Conservation (phyloP, 352 stramenopile species). For the Phytopythium delawarense region DNA sequence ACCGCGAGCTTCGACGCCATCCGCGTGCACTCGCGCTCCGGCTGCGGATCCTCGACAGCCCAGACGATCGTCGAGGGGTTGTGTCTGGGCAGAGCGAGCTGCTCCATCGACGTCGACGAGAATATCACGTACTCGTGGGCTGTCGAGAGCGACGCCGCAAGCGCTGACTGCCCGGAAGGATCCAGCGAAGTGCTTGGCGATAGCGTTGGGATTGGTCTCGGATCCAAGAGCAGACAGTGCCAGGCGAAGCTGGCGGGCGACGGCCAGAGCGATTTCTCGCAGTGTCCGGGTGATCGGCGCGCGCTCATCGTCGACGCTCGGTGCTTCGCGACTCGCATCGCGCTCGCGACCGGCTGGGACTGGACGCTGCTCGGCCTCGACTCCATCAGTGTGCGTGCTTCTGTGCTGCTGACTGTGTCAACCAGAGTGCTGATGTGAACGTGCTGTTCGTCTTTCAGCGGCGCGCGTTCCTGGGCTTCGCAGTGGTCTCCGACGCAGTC, state of each 20-base stretch:
- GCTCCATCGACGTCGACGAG: conserved; percentile 62
- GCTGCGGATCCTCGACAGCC: conserved; percentile 38
- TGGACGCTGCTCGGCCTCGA: conserved; percentile 80
- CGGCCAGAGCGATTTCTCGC: conserved; percentile 39
- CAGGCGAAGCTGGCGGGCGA: conserved; percentile 40
- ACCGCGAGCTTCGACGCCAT: conserved; percentile 48
- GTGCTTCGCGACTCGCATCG: conserved; percentile 77
- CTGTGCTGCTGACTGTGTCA: not conserved
- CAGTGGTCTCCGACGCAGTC: conserved; percentile 64
- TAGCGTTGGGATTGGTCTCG: not conserved
- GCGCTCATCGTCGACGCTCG: conserved; percentile 67
- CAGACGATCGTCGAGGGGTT: conserved; percentile 69
- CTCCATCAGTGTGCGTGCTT: conserved; percentile 52
- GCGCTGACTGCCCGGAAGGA: conserved; percentile 31
- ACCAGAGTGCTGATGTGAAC: not conserved
- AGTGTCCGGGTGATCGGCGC: conserved; percentile 29
- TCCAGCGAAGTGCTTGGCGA: conserved; percentile 15
- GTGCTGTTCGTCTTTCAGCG: conserved; percentile 25
- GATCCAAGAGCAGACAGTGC: conserved; percentile 12
- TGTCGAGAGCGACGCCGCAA: conserved; percentile 12
- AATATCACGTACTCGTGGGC: conserved; percentile 54
- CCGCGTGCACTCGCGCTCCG: conserved; percentile 34
- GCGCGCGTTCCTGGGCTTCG: conserved; percentile 60
- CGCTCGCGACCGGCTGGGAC: conserved; percentile 64
- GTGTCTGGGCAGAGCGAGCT: conserved; percentile 67